Evolutionary conservation across 1,284 basidiomycete genomes (phyloP).

Genomic region (Cryptococcus jaspeensis): DNA sequence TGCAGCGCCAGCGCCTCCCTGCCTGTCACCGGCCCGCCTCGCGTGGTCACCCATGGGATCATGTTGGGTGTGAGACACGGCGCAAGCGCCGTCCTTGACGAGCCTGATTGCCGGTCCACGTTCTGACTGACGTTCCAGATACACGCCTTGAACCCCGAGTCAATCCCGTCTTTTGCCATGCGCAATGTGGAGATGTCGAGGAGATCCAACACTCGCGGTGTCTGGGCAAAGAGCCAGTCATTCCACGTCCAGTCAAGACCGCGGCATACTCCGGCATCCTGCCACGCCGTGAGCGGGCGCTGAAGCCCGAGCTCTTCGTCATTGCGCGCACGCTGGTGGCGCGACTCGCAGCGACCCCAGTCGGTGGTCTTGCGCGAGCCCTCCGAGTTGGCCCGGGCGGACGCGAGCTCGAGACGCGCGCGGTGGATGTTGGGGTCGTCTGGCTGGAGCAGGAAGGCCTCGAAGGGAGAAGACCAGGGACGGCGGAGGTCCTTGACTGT

Average conservation of each 20-base stretch:
- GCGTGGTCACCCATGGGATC: conserved; percentile 94
- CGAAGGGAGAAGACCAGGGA: conserved; percentile 83
- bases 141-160: conserved; percentile 85
- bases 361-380: conserved; percentile 60
- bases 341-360: conserved; percentile 88
- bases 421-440: conserved; percentile 90
- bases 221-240: conserved; percentile 86
- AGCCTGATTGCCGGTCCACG: conserved; percentile 83
- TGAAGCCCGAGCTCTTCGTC: conserved; percentile 80
- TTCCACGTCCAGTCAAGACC: conserved; percentile 89
- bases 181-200: conserved; percentile 88
- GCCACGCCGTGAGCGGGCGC: conserved; percentile 87
- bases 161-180: conserved; percentile 73
- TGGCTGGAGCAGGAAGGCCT: conserved; percentile 84
- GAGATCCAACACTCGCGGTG: conserved; percentile 90
- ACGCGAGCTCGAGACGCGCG: conserved; percentile 75
- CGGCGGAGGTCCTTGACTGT: conserved; percentile 69
- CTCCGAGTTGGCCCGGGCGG: conserved; percentile 46
- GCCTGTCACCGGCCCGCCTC: conserved; percentile 94
- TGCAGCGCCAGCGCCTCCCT: conserved; percentile 90
- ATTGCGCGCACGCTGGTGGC: conserved; percentile 81
- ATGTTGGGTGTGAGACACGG: conserved; percentile 92
- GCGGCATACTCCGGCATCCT: conserved; percentile 85
- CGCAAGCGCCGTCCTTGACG: conserved; percentile 76
- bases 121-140: conserved; percentile 99